These are phyloP conservation scores for Trichoderma polysporum DNA, from an alignment of 2,329 filamentous ascomycete species.

Conservation along the genomic window DNA sequence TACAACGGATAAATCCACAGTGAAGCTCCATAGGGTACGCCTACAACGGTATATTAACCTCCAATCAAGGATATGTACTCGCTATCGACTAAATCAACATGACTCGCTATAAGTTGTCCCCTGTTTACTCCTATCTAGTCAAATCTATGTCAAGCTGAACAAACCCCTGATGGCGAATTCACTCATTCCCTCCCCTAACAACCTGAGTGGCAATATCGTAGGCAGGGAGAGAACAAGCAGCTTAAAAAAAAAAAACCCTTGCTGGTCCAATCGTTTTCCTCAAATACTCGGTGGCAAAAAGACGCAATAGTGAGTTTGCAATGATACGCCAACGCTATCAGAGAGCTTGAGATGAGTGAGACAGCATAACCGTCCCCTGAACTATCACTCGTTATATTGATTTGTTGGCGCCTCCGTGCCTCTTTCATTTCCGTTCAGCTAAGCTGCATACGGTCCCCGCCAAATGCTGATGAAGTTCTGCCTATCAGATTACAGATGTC, in stretches of 20 bases:
- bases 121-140: neutral
- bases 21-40: neutral
- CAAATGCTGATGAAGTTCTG: neutral
- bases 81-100: neutral
- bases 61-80: neutral
- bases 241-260: neutral
- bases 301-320: neutral
- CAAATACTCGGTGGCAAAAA: neutral
- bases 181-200: neutral
- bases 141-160: neutral
- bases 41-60: neutral
- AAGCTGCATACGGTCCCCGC: neutral
- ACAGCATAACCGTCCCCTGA: neutral
- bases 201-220: neutral
- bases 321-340: neutral
- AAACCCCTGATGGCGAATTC: neutral
- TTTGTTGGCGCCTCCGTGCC: neutral
- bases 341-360: neutral
- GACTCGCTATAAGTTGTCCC: neutral
- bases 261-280: neutral
- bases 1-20: no score
- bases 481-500: neutral
- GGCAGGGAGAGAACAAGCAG: neutral
- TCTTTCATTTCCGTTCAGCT: neutral
- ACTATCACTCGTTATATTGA: neutral